phyloP scores from a whole-genome alignment of 768 basidiomycete genomes.

The Naganishia onofrii region DNA sequence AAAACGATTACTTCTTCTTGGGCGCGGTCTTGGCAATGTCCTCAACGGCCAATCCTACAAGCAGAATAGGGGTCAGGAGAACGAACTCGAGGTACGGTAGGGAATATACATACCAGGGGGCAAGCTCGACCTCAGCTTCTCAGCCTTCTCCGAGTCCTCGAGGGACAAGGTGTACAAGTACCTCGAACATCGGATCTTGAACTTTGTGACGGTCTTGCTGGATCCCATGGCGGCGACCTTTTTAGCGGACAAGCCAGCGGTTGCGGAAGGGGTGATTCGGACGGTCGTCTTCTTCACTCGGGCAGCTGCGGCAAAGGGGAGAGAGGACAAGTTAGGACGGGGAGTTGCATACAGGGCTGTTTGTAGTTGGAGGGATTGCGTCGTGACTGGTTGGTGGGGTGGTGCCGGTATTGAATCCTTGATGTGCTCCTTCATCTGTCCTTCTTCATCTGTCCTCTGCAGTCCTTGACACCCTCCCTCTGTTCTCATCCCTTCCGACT shows the following conservation, averaged over 20 bases:
- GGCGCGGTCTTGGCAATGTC: conserved; percentile 47
- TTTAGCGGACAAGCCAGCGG: conserved; percentile 39
- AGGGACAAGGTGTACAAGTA: conserved; percentile 83
- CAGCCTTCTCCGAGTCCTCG: conserved; percentile 96
- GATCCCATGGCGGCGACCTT: conserved; percentile 40
- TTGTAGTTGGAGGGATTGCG: background rate
- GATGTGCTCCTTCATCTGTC: background rate
- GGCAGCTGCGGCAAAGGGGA: conserved; percentile 63
- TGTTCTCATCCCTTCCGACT: too few relatives aligned
- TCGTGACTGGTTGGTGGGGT: background rate
- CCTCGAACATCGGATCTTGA: conserved; percentile 95
- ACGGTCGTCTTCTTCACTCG: conserved; percentile 86
- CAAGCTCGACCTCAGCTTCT: conserved; percentile 90
- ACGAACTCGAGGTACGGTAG: too few relatives aligned
- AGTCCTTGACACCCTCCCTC: too few relatives aligned
- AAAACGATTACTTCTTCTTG: conserved; percentile 53
- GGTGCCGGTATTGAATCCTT: background rate
- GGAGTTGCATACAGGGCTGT: conserved; percentile 27
- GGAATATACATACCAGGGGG: conserved; percentile 70
- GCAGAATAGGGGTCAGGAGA: too few relatives aligned
- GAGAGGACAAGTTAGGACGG: background rate
- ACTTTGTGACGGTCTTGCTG: conserved; percentile 66
- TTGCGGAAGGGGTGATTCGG: conserved; percentile 36
- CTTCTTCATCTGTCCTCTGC: background rate
- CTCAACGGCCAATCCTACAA: conserved; percentile 27